Evolutionary conservation across 2,329 filamentous ascomycete genomes (phyloP).

Genomic region (Bipolaris sorokiniana): DNA sequence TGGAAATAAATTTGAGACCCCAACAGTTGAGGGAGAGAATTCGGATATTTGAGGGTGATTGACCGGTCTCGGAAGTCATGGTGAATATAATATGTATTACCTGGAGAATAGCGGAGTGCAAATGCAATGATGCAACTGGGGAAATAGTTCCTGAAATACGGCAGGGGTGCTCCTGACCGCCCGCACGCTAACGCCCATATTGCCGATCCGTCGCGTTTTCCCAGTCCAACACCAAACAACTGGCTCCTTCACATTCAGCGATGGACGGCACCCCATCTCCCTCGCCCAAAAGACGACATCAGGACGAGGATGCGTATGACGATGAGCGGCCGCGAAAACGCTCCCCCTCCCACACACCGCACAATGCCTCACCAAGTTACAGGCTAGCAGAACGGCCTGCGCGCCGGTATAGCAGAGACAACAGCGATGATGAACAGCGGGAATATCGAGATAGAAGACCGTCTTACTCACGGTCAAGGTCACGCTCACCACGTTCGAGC

Average conservation of each 20-base stretch:
- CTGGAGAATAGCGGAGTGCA: neutral
- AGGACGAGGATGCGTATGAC: slow-evolving; percentile 37
- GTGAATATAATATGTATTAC: neutral
- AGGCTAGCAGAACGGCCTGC: slow-evolving; percentile 44
- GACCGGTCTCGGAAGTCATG: slow-evolving; percentile 30
- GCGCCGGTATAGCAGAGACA: slow-evolving; percentile 42
- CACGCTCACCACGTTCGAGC: slow-evolving; percentile 21
- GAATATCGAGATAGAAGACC: slow-evolving; percentile 34
- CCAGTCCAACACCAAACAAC: slow-evolving; percentile 10
- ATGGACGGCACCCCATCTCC: slow-evolving; percentile 30
- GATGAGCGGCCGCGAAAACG: slow-evolving; percentile 42
- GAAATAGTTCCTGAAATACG: slow-evolving; percentile 14
- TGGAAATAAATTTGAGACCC: slow-evolving; percentile 88
- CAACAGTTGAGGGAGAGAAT: slow-evolving; percentile 94
- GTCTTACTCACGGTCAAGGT: slow-evolving; percentile 28
- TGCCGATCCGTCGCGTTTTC: slow-evolving; percentile 21
- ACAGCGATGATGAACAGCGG: slow-evolving; percentile 40
- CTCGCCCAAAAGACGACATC: slow-evolving; percentile 39
- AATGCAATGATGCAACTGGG: slow-evolving; percentile 25
- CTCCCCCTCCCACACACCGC: slow-evolving; percentile 40
- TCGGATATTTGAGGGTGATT: slow-evolving; percentile 64
- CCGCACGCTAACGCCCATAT: slow-evolving; percentile 12
- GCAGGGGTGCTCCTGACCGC: slow-evolving; percentile 21
- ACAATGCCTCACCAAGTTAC: slow-evolving; percentile 36
- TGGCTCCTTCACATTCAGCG: slow-evolving; percentile 1